These are phyloP conservation scores for Hypoxylon sp. DNA, from an alignment of 2,329 filamentous ascomycete genomes.

Conservation along the genomic window DNA sequence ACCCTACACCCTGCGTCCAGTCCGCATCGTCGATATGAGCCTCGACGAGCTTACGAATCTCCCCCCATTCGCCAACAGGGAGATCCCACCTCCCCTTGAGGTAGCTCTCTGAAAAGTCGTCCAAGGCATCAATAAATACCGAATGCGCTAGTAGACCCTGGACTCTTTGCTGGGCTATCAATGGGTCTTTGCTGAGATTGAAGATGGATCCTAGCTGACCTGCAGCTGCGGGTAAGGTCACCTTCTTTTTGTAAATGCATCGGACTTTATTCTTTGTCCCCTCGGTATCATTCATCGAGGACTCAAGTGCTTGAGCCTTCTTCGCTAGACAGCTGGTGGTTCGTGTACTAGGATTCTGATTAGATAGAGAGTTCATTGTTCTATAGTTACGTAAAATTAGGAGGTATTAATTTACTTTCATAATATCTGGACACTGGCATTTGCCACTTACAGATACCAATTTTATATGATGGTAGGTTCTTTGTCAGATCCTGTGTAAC, in stretches of 20 bases:
- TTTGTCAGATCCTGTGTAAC: conserved; percentile 2
- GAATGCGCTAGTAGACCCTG: conserved; percentile 45
- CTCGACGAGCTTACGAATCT: conserved; percentile 33
- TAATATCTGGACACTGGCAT: not conserved
- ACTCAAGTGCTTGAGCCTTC: conserved; percentile 14
- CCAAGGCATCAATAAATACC: conserved; percentile 30
- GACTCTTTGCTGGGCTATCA: conserved; percentile 39
- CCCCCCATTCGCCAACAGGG: conserved; percentile 38
- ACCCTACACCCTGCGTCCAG: conserved; percentile 7
- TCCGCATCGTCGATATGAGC: conserved; percentile 3
- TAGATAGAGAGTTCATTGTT: conserved; percentile 9
- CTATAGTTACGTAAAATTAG: not conserved
- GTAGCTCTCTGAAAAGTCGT: conserved; percentile 41
- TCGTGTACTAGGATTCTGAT: not conserved
- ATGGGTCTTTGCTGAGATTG: conserved; percentile 40
- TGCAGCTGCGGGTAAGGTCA: conserved; percentile 40
- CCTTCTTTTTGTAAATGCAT: conserved; percentile 39
- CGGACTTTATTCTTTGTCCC: conserved; percentile 39
- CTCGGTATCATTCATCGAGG: conserved; percentile 34
- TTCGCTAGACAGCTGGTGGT: not conserved
- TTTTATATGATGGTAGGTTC: conserved; percentile 1
- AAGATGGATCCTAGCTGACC: conserved; percentile 45
- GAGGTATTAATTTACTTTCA: not conserved
- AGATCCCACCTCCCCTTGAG: conserved; percentile 36
- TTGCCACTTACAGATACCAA: not conserved